Percentiles rank a stretch among this genome's conserved stretches.
phyloP scores from a whole-genome alignment of 2,329 filamentous ascomycete species.

The Phyllosticta citribraziliensis region DNA sequence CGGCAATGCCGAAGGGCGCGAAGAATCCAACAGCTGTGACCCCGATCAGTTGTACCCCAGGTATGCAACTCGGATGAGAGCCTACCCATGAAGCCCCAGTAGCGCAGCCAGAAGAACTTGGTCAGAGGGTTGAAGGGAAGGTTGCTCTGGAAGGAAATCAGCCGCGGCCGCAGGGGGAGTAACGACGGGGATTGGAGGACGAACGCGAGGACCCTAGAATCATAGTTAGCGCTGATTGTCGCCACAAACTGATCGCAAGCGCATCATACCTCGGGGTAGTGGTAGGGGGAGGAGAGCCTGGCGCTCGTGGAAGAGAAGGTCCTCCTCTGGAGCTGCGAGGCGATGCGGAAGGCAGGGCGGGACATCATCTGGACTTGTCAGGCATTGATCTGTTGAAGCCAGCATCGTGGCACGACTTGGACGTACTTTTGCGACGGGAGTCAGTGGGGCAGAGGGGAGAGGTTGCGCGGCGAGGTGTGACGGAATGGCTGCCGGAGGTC shows the following conservation, averaged over 20 bases:
- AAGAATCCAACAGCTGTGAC: constrained; percentile 8
- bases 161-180: background rate
- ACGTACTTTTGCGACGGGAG: constrained; percentile 3
- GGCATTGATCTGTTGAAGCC: background rate
- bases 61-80: constrained; percentile 1
- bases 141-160: constrained; percentile 69
- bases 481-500: background rate
- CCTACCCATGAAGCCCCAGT: constrained; percentile 70
- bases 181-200: background rate
- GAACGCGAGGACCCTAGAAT: constrained; percentile 7
- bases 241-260: background rate
- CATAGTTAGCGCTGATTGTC: background rate
- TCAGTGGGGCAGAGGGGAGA: background rate
- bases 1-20: constrained; percentile 44
- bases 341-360: constrained; percentile 50
- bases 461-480: background rate
- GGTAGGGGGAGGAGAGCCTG: constrained; percentile 83
- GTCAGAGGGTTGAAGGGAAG: constrained; percentile 94
- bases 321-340: constrained; percentile 69
- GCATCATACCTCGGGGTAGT: constrained; percentile 71
- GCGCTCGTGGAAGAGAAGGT: constrained; percentile 87
- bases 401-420: background rate
- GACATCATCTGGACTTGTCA: constrained; percentile 62
- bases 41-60: constrained; percentile 8
- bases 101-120: constrained; percentile 72